A percentile compares a stretch with the other conserved stretches of the same genome.
phyloP scores from a whole-genome alignment of 768 basidiomycete genomes.

The Auriscalpium orientale region DNA sequence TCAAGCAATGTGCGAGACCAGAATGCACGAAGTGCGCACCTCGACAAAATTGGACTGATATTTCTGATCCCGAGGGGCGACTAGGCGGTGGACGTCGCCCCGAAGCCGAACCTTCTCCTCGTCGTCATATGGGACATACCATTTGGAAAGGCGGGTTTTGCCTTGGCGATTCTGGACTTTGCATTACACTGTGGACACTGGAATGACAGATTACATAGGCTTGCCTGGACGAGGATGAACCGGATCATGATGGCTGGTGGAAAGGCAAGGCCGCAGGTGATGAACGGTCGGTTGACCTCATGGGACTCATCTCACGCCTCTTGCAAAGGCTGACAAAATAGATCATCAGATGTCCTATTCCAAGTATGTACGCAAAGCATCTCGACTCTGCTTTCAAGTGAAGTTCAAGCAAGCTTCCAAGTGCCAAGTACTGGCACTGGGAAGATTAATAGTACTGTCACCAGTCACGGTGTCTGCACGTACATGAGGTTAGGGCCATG shows the following conservation, averaged over 20 bases:
- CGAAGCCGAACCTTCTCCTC: constrained; percentile 97
- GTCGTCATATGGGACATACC: constrained; percentile 98
- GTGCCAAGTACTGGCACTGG: no score
- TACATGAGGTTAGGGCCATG: constrained; percentile 2
- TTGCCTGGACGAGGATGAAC: constrained; percentile 93
- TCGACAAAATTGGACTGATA: constrained; percentile 99
- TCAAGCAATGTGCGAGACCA: no score
- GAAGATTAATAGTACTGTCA: no score
- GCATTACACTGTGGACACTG: not conserved
- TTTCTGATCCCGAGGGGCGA: constrained; percentile 96
- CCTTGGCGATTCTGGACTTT: constrained; percentile 90
- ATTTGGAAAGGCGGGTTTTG: constrained; percentile 94
- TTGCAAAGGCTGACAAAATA: no score
- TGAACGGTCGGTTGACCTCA: no score
- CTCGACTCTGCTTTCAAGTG: no score
- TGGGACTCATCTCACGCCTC: no score
- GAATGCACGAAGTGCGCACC: constrained; percentile 36
- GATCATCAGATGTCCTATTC: no score
- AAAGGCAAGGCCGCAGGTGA: no score
- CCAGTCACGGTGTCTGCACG: no score
- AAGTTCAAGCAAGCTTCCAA: no score
- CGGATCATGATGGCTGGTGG: constrained; percentile 62
- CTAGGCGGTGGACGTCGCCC: constrained; percentile 92
- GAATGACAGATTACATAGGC: constrained; percentile 3
- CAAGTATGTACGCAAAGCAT: no score